phyloP scores from a whole-genome alignment of 2,329 filamentous ascomycete genomes.

The Spiromastix sp. region DNA sequence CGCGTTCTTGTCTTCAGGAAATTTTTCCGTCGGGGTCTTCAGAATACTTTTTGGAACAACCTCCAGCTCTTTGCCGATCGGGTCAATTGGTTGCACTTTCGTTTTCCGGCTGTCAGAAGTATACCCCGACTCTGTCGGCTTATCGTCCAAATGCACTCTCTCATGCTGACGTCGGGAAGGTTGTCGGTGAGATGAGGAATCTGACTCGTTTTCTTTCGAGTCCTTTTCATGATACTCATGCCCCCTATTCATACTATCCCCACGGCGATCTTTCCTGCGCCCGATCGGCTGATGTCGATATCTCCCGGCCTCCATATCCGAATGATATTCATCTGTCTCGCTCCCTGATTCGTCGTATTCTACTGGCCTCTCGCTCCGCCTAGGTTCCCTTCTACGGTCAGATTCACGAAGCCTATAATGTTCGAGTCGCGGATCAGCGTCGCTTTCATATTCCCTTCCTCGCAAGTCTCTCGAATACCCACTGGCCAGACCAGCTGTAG shows the following conservation, averaged over 20 bases:
- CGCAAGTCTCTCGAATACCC: slow-evolving; percentile 24
- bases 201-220: neutral
- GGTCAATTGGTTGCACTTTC: slow-evolving; percentile 20
- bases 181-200: slow-evolving; percentile 13
- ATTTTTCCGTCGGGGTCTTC: slow-evolving; percentile 68
- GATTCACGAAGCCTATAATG: slow-evolving; percentile 17
- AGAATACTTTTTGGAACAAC: slow-evolving; percentile 69
- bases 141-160: slow-evolving; percentile 60
- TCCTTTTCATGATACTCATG: neutral
- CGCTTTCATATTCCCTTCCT: slow-evolving; percentile 16
- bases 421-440: slow-evolving; percentile 12
- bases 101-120: slow-evolving; percentile 13
- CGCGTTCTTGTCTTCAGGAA: slow-evolving; percentile 76
- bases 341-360: slow-evolving; percentile 2
- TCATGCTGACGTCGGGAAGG: too few relatives aligned
- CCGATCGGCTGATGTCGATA: slow-evolving; percentile 1
- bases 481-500: slow-evolving; percentile 25
- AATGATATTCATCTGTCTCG: slow-evolving; percentile 4
- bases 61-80: slow-evolving; percentile 47
- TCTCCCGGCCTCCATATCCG: slow-evolving; percentile 4
- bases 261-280: neutral
- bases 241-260: neutral
- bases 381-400: neutral
- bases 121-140: slow-evolving; percentile 51
- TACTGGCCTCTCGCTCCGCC: neutral